phyloP scores from a whole-genome alignment of 805 yeast species.

The Deakozyma indianensis region DNA sequence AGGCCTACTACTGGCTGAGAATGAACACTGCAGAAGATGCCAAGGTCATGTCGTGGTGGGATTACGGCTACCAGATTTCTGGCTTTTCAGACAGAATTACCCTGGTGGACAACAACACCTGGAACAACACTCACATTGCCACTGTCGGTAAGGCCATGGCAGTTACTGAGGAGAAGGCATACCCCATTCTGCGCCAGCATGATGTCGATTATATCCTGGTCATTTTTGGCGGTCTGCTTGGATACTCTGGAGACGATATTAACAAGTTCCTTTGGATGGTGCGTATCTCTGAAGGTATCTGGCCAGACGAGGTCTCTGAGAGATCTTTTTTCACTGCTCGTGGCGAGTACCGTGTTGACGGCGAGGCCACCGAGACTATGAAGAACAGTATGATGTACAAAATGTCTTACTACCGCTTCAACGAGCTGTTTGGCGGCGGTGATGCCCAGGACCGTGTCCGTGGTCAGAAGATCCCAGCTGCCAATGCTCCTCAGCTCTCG shows the following conservation, averaged over 20 bases:
- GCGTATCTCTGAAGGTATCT: constrained; percentile 93
- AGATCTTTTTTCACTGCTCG: constrained; percentile 65
- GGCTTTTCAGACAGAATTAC: constrained; percentile 99
- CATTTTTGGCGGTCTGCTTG: constrained; percentile 87
- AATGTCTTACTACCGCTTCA: constrained; percentile 79
- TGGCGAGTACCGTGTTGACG: constrained; percentile 85
- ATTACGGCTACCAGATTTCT: constrained; percentile 98
- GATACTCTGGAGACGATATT: constrained; percentile 91
- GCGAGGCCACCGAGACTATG: constrained; percentile 72
- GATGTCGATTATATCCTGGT: constrained; percentile 92
- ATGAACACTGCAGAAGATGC: constrained; percentile 97
- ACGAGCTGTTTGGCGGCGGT: constrained; percentile 44
- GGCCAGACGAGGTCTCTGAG: constrained; percentile 98
- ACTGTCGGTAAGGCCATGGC: constrained; percentile 98
- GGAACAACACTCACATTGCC: constrained; percentile 99
- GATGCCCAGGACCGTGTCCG: constrained; percentile 64
- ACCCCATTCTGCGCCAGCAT: constrained; percentile 73
- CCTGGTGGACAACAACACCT: constrained; percentile 93
- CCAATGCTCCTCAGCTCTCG: constrained; percentile 40
- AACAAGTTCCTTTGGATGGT: constrained; percentile 99
- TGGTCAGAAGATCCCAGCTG: constrained; percentile 50
- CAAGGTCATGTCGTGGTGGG: constrained; percentile 99
- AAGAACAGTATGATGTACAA: constrained; percentile 84
- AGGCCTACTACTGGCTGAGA: constrained; percentile 96
- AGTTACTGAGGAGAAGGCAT: constrained; percentile 73